Percentiles rank a stretch among this genome's conserved stretches.
Evolutionary conservation across 106 monocot genomes (phyloP).

Genomic region (Amphibolis antarctica): DNA sequence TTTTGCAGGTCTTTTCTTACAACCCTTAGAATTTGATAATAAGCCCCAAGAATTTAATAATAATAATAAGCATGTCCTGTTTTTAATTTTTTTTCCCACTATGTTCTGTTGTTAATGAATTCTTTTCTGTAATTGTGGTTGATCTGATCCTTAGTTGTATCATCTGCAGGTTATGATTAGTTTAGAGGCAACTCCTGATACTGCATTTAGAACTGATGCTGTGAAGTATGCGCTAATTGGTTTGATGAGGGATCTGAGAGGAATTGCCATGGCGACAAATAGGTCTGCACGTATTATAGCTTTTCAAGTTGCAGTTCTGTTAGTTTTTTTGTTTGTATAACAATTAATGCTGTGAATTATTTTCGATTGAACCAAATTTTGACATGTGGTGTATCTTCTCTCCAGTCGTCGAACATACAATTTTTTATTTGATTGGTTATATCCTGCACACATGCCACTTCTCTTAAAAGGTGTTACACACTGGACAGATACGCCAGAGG

Average conservation of each 20-base stretch:
- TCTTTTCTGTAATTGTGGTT: not conserved
- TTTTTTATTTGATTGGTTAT: constrained; percentile 91
- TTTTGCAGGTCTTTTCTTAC: constrained; percentile 42
- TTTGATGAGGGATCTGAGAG: constrained; percentile 90
- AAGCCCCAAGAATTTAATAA: not conserved
- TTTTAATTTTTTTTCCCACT: not conserved
- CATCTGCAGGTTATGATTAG: constrained; percentile 44
- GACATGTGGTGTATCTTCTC: not conserved
- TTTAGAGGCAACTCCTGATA: constrained; percentile 74
- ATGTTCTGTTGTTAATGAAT: not conserved
- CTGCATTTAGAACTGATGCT: constrained; percentile 73
- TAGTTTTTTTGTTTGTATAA: not conserved
- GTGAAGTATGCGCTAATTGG: constrained; percentile 92
- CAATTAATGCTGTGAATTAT: not conserved
- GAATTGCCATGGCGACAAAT: constrained; percentile 65
- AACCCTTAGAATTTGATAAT: not conserved
- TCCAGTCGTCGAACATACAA: constrained; percentile 92
- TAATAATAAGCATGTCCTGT: not conserved
- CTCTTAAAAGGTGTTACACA: constrained; percentile 80
- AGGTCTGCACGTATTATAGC: not conserved
- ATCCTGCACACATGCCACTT: constrained; percentile 84
- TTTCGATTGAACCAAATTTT: not conserved
- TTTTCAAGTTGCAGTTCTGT: not conserved
- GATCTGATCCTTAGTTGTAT: not conserved
- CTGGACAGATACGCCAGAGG: constrained; percentile 83